Conservation (phyloP, 331 rosid species). For the Pyracantha coccinea region DNA sequence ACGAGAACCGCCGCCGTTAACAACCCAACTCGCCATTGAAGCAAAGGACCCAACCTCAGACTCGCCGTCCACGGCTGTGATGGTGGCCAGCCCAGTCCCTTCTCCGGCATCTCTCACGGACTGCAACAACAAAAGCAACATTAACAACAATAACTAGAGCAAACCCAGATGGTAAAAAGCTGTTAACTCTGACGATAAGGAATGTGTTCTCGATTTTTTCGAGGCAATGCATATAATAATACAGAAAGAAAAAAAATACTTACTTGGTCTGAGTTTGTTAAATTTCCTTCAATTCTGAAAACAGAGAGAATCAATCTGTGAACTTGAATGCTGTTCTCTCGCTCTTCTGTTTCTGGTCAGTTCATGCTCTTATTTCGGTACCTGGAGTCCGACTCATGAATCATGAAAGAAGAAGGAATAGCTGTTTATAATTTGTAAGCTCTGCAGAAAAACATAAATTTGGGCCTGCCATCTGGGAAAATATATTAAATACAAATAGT, state of each 20-base stretch:
- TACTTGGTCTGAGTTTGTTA: background rate
- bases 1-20: constrained; percentile 46
- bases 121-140: constrained; percentile 1
- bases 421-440: background rate
- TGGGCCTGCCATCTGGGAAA: too few species aligned
- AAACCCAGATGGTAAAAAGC: background rate
- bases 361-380: background rate
- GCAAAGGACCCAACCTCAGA: constrained; percentile 28
- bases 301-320: background rate
- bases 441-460: too few species aligned
- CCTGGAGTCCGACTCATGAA: background rate
- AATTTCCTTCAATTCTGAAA: background rate
- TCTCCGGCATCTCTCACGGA: constrained; percentile 52
- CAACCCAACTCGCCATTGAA: constrained; percentile 61
- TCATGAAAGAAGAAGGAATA: background rate
- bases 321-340: background rate
- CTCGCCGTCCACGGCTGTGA: constrained; percentile 28
- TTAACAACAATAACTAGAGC: background rate
- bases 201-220: background rate
- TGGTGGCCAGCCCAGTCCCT: constrained; percentile 30
- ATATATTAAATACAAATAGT: too few species aligned
- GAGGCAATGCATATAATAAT: background rate
- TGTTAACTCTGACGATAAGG: constrained; percentile 11
- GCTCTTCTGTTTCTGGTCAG: background rate
- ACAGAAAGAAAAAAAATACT: background rate